Base-by-base conservation (phyloP, 2,329 filamentous ascomycete species). In the Alternaria ventricosa region DNA sequence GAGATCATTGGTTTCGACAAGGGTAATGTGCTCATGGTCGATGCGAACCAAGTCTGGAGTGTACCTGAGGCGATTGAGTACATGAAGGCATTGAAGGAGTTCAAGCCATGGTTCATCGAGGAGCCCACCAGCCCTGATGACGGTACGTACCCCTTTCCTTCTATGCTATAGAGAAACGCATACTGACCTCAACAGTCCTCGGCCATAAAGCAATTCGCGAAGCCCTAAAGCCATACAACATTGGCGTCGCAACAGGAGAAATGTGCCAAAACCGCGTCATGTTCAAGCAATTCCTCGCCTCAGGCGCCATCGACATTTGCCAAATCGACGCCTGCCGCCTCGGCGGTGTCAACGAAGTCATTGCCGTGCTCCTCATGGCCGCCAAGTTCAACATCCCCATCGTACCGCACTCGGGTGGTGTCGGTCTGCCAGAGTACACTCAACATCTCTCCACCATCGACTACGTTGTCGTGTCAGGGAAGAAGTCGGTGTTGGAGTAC, bases 181-280 rank as follows among this genome's bases (percentile, higher is more conserved):
- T 36, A 53, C 49, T 53, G 15, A 41, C 20, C 11, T n/a, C 9
- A n/a, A 4, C 7, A 79, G 89, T 97, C 62, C 89, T 96, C 59
- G 94, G 94, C 62, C 94, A 97, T 86, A 92, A 92, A 76, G 90
- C 92, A 4, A 89, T 97, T 73, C 89, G 92, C 55, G 90, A 95
- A 65, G 93, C 93, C 5, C 88, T 97, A 11, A 86, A 87, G 72
- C 89, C 91, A 0, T 84, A 89, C 75, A 88, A 87, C 61, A 93
- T 97, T 72, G 92, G 92, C 62, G 94, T 97, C 6, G 94, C 94
- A 8, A 97, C 94, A 0, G 94, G 94, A 67, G 94, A 97, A 83
- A 96, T 97, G 93, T 96, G 93, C 83, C 94, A 97, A 84, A 97
- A 97, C 84, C 89, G 94, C 43, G 92, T 97, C 69, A 88, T 97